phyloP scores from a whole-genome alignment of 176 grass and related monocot species.

The Pharus latifolius region DNA sequence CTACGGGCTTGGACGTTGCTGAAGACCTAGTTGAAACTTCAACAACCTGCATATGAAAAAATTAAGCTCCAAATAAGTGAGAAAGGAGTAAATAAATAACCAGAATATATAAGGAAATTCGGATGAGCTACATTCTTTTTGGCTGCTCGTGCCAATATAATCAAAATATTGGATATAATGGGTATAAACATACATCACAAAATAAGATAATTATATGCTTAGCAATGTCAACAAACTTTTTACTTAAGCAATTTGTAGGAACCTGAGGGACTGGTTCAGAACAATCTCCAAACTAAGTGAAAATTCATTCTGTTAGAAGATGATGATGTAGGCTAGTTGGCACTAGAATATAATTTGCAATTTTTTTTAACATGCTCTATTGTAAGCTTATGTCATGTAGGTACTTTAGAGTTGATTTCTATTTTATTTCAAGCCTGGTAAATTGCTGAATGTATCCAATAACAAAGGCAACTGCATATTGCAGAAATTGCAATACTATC shows the following conservation, averaged over 20 bases:
- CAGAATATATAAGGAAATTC: neutral
- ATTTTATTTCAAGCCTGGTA: neutral
- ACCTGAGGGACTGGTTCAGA: neutral
- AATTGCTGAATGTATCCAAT: neutral
- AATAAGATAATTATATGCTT: neutral
- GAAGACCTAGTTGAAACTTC: conserved; percentile 68
- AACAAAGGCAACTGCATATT: neutral
- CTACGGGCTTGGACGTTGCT: conserved; percentile 47
- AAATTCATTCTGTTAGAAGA: neutral
- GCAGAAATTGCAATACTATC: neutral
- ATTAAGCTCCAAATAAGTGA: neutral
- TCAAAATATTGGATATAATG: neutral
- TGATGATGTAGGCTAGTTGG: neutral
- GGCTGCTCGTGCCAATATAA: neutral
- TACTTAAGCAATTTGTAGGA: neutral
- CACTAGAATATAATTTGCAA: neutral
- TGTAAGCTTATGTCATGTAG: neutral
- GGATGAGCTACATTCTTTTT: neutral
- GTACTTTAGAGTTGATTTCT: neutral
- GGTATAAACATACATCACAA: neutral
- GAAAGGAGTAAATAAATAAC: neutral
- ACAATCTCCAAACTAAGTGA: no score
- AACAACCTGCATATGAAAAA: conserved; percentile 63
- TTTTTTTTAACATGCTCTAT: neutral
- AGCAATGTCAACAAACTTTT: no score